A percentile compares a stretch with the other conserved stretches of the same genome.
These are phyloP conservation scores for Cutaneotrichosporon cavernicola DNA, from an alignment of 1,284 basidiomycete genomes.

Conservation along the genomic window DNA sequence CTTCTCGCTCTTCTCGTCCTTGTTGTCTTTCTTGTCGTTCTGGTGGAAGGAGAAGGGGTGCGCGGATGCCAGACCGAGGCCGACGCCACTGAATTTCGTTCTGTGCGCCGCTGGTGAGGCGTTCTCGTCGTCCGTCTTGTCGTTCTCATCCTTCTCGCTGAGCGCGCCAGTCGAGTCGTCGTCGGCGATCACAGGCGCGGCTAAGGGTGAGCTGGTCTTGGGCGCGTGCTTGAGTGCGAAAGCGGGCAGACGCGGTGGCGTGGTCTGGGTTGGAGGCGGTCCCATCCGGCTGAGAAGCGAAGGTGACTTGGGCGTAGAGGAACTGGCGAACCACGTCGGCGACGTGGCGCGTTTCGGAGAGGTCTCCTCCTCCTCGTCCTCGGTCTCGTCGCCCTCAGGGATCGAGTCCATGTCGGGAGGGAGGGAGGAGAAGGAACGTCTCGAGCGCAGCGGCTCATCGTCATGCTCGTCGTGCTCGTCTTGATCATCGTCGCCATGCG, in stretches of 20 bases:
- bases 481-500: slow-evolving; percentile 18
- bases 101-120: not conserved
- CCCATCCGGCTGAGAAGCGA: slow-evolving; percentile 20
- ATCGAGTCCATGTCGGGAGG: slow-evolving; percentile 39
- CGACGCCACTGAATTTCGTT: slow-evolving; percentile 9
- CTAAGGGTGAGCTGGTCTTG: slow-evolving; percentile 44
- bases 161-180: slow-evolving; percentile 2
- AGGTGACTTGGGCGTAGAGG: not conserved
- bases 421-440: slow-evolving; percentile 23
- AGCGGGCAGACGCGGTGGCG: slow-evolving; percentile 2
- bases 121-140: slow-evolving; percentile 1
- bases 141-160: slow-evolving; percentile 6
- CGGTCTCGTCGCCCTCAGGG: slow-evolving; percentile 32
- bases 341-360: slow-evolving; percentile 28
- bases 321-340: slow-evolving; percentile 37
- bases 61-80: slow-evolving; percentile 13
- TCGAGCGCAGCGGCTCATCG: slow-evolving; percentile 14
- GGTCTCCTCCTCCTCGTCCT: slow-evolving; percentile 15
- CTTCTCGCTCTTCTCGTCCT: not conserved
- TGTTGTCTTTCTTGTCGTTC: slow-evolving; percentile 10
- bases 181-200: slow-evolving; percentile 4
- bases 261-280: slow-evolving; percentile 10
- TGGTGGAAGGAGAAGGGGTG: slow-evolving; percentile 11
- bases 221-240: slow-evolving; percentile 41
- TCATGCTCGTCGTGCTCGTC: slow-evolving; percentile 26